Base-by-base conservation (phyloP, 805 yeast species). In the Wickerhamiella azymoides region DNA sequence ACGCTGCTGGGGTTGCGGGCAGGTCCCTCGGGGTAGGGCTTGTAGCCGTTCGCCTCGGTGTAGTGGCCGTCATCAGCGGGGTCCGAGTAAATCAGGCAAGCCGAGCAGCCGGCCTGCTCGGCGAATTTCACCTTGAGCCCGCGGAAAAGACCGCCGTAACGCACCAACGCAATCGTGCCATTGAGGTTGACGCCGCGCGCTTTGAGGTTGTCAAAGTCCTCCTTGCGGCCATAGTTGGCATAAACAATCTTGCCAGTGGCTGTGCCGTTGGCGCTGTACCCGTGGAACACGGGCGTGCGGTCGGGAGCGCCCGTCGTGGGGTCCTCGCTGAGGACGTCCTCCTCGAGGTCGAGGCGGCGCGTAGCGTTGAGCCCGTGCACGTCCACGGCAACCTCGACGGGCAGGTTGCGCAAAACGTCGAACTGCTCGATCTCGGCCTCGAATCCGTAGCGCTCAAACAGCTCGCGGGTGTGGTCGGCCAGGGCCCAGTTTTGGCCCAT, bases 81-180 rank as follows among this genome's bases (percentile, higher is more conserved):
- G 52, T 82, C 92, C 1, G 81, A 66, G 57, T 77, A 82, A 27
- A 82, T 64, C 13, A 82, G 58, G 3, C 75, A 86, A 28, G 79
- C 92, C 44, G 66, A 59, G 30, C 81, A 81, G 30, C 86, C 88
- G 27, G 65, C 64, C 40, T 80, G 79, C 61, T 82, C 81, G n/a
- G 89, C 92, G 60, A 78, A 77, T 57, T 78, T 77, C 43, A 83
- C 83, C 58, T 82, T 82, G 51, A 81, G 67, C 13, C 92, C 92
- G 30, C 92, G 69, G 65, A 75, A 79, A 10, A 78, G 69, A 9
- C 57, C 60, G 41, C 86, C 88, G 54, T 82, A 81, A 50, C 85
- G 70, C 5, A 72, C 76, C 48, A 82, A 66, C 9, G 77, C 89
- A 45, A 82, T 72, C 50, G 76, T 74, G 18, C 75, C 84, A 21